These are phyloP conservation scores for Acacia concinna DNA, from an alignment of 331 rosid genomes.

Conservation along the genomic window DNA sequence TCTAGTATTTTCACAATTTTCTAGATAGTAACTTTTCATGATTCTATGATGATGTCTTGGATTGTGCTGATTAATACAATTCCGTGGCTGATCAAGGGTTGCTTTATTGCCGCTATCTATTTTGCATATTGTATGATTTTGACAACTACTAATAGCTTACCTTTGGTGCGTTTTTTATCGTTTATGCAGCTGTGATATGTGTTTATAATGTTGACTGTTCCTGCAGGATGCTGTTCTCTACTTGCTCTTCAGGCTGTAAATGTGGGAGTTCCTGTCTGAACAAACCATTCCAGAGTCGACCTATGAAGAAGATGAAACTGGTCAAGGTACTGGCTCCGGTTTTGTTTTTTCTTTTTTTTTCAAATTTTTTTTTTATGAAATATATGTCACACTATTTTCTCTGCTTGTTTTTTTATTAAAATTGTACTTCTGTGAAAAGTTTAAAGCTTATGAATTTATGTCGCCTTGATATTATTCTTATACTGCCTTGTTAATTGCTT, in stretches of 20 bases:
- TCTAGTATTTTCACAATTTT: not conserved
- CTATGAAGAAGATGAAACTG: constrained; percentile 83
- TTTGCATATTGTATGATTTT: not conserved
- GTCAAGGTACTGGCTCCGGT: constrained; percentile 55
- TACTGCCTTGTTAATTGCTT: not conserved
- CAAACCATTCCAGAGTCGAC: constrained; percentile 83
- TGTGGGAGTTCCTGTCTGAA: constrained; percentile 83
- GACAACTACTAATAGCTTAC: not conserved
- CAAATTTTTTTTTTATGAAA: not conserved
- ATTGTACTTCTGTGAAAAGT: not conserved
- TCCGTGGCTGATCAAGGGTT: not conserved
- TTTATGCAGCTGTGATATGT: constrained; percentile 15
- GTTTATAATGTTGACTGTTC: constrained; percentile 21
- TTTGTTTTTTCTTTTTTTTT: not conserved
- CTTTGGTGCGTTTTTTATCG: not conserved
- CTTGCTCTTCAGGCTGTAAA: constrained; percentile 95
- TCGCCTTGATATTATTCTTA: not conserved
- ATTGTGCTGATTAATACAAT: not conserved
- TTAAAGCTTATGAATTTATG: not conserved
- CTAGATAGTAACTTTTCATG: not conserved
- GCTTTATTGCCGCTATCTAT: not conserved
- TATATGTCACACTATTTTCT: not conserved
- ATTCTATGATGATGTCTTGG: not conserved
- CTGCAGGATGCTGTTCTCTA: constrained; percentile 83
- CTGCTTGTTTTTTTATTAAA: not conserved